phyloP scores from a whole-genome alignment of 352 stramenopile genomes.

The Peronospora belbahrii region DNA sequence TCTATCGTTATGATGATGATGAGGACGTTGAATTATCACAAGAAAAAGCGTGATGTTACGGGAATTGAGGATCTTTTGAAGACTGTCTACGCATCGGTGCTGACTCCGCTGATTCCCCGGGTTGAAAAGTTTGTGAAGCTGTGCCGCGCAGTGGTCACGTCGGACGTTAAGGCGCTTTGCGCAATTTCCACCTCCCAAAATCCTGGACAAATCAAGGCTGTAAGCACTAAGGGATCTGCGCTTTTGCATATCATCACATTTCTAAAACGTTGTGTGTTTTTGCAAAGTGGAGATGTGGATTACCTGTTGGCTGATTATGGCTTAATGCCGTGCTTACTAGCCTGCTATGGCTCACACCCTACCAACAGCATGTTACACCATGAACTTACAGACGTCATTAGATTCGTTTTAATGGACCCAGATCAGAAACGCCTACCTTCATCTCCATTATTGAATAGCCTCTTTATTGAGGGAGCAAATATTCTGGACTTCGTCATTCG shows the following conservation, averaged over 20 bases:
- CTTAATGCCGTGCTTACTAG: constrained; percentile 75
- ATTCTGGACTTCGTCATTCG: constrained; percentile 78
- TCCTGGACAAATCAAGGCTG: constrained; percentile 29
- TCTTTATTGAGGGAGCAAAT: constrained; percentile 65
- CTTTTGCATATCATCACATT: constrained; percentile 76
- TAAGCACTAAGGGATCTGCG: constrained; percentile 60
- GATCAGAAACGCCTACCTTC: constrained; percentile 75
- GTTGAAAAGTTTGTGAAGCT: constrained; percentile 76
- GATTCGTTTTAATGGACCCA: constrained; percentile 78
- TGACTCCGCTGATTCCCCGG: constrained; percentile 49
- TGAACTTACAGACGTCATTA: constrained; percentile 80
- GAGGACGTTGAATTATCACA: constrained; percentile 78
- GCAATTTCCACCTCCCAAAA: constrained; percentile 38
- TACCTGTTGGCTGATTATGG: constrained; percentile 60
- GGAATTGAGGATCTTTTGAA: constrained; percentile 59
- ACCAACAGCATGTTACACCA: constrained; percentile 82
- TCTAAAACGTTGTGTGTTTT: constrained; percentile 73
- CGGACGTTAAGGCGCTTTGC: constrained; percentile 37
- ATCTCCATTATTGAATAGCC: constrained; percentile 68
- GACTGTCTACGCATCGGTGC: constrained; percentile 33
- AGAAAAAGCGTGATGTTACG: constrained; percentile 71
- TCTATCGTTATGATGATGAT: constrained; percentile 86
- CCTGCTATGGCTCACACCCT: constrained; percentile 69
- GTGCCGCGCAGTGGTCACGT: constrained; percentile 54
- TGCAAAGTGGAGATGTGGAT: constrained; percentile 69